phyloP scores from a whole-genome alignment of 2,329 filamentous ascomycete genomes.

The Fusarium fracticaudum region DNA sequence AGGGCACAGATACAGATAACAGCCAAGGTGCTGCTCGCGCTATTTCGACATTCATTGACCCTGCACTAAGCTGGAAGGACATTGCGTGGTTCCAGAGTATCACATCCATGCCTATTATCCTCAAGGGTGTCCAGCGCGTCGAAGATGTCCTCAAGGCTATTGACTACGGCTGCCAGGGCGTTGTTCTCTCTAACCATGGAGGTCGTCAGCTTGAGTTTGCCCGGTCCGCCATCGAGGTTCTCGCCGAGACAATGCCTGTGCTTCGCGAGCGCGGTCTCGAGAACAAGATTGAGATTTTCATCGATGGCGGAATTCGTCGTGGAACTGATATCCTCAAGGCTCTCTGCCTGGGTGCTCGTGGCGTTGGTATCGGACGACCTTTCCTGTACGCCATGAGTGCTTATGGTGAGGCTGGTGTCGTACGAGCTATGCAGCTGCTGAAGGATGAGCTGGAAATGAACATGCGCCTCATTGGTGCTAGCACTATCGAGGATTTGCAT shows the following conservation, averaged over 20 bases:
- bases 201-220: conserved; percentile 94
- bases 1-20: conserved; percentile 78
- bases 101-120: conserved; percentile 92
- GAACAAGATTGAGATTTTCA: conserved; percentile 83
- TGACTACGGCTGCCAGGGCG: conserved; percentile 83
- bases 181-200: conserved; percentile 96
- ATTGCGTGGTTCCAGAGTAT: conserved; percentile 92
- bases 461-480: conserved; percentile 91
- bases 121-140: conserved; percentile 96
- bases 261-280: conserved; percentile 78
- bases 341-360: conserved; percentile 88
- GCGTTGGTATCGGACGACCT: conserved; percentile 92
- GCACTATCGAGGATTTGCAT: conserved; percentile 78
- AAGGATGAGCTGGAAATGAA: conserved; percentile 99
- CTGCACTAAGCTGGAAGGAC: conserved; percentile 90
- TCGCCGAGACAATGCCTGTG: conserved; percentile 93
- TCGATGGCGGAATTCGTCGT: conserved; percentile 90
- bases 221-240: conserved; percentile 86
- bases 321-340: conserved; percentile 97
- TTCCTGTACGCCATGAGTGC: conserved; percentile 97
- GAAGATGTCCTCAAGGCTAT: conserved; percentile 93
- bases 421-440: conserved; percentile 89
- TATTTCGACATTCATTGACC: conserved; percentile 97
- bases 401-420: conserved; percentile 87
- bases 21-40: conserved; percentile 93